Evolutionary conservation across 2,329 filamentous ascomycete genomes (phyloP), one percentile per base, ranked within the genome.

Genomic region (Ophiosphaerella herpotricha): DNA sequence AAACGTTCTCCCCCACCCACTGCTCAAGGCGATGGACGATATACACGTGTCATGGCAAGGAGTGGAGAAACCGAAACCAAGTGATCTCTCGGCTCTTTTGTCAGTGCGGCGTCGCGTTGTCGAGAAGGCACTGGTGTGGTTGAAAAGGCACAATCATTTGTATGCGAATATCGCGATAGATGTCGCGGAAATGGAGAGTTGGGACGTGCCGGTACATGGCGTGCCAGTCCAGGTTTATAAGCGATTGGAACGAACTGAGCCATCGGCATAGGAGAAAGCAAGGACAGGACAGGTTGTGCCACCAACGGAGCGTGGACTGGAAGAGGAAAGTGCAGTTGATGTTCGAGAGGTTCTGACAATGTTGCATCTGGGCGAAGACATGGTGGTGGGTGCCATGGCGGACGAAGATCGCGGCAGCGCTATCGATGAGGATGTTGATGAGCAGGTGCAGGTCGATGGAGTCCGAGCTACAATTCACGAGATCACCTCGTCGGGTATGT

Each of bases 251-350:
- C n/a, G n/a, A n/a, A n/a, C n/a, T n/a, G 18, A 24, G 5, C 38
- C 38, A 13, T 39, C 38, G 16, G 38, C 18, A 13, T 24, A 8
- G 38, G 38, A 39, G 38, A 44, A 33, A 33, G 29, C 42, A 9
- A 29, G 33, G 12, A 44, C 42, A 31, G 42, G 14, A 14, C 42
- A 44, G 18, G 14, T 44, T 37, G 32, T 44, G n/a, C 42, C 42
- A 24, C 38, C 36, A 7, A 47, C 37, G n/a, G 44, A 47, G 37
- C 44, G 44, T 26, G 44, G 36, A 5, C 35, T 47, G 14, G 44
- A 47, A 18, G 36, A 40, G 13, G 36, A 16, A 7, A 26, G 31
- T 3, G 4, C 21, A 16, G 44, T 47, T 4, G 44, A 47, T 21
- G 24, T 47, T 13, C 26, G 37, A 7, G 44, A 47, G 13, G n/a